Base-by-base conservation (phyloP, 2,329 filamentous ascomycete genomes). In the Trichophaea hybrida region DNA sequence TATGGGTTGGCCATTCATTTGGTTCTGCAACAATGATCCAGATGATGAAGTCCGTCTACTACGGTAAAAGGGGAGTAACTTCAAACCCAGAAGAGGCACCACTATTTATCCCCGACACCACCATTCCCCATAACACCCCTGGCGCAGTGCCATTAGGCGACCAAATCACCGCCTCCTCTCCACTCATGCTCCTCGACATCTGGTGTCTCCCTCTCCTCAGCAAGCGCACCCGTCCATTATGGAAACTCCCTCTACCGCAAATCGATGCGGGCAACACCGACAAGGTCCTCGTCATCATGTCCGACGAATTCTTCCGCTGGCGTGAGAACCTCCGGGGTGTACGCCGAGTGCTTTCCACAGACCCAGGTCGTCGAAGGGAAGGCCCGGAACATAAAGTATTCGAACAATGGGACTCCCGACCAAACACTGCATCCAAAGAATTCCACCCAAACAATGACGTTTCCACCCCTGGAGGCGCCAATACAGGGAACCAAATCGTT, bases 1-100 rank as follows among this genome's bases (percentile, higher is more conserved):
- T 83, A 46, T 91, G 86, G 69, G 80, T 80, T 0, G 88, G 88
- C 3, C 88, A 94, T 71, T 88, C 84, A 15, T 94, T 94, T 65
- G 88, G 88, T 24, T 84, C 83, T 1, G 79, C 86, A 0, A 88
- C 85, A 0, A 76, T 81, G 17, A 77, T 85, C 1, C 88, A 94
- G 69, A 79, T 94, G 58, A 74, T 91, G 54, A 94, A 94, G 74
- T 85, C 80, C 55, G 81, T 84, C 8, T 91, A 83, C 74, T 88
- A 89, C 72, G 76, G 55, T 10, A 31, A 59, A 32, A 17, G 24
- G 31, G 17, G 8, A 3, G 5, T 31, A 6, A n/a, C 48, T 2
- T 24, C 3, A 24, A 7, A 34, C 13, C 55, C 55, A 5, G 37
- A 38, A 0, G 52, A 60, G 17, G 59, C 57, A 33, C 59, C 59